Conservation (phyloP, 305 asterid genomes). For the Solanum hybrid region DNA sequence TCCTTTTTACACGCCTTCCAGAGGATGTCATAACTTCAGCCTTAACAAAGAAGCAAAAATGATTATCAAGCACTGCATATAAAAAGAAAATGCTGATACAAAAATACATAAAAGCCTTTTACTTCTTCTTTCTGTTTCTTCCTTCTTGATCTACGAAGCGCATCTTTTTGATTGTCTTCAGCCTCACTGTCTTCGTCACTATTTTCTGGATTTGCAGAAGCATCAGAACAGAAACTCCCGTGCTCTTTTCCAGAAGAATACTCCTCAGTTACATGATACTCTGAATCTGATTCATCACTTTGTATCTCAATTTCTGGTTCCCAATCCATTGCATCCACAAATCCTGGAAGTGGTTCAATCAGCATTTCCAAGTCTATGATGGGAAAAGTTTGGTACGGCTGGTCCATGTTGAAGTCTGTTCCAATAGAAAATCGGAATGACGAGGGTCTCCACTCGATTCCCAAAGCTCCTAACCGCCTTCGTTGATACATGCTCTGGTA, state of each 20-base stretch:
- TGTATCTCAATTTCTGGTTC: conserved; percentile 84
- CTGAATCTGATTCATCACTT: conserved; percentile 90
- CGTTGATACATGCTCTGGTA: conserved; percentile 85
- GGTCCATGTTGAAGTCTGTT: conserved; percentile 73
- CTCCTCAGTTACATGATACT: conserved; percentile 82
- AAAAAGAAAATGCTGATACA: neutral
- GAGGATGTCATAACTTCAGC: conserved; percentile 77
- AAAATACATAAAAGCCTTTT: conserved; percentile 5
- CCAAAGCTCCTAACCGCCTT: conserved; percentile 85
- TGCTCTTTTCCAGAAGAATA: conserved; percentile 79
- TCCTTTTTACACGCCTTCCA: conserved; percentile 92
- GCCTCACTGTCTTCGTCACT: conserved; percentile 55
- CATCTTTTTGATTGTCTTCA: conserved; percentile 45
- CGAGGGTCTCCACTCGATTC: conserved; percentile 94
- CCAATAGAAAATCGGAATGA: conserved; percentile 79
- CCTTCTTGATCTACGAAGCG: conserved; percentile 72
- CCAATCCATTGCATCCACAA: conserved; percentile 91
- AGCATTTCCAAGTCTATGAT: conserved; percentile 70
- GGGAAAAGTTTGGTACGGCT: conserved; percentile 70
- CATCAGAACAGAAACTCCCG: conserved; percentile 43
- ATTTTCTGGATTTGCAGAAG: conserved; percentile 50
- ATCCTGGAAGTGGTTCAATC: conserved; percentile 83
- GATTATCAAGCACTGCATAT: neutral
- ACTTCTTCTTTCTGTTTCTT: conserved; percentile 65
- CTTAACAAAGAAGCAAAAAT: conserved; percentile 27